These are phyloP conservation scores for Emergomyces orientalis DNA, from an alignment of 2,329 filamentous ascomycete species.

Conservation along the genomic window DNA sequence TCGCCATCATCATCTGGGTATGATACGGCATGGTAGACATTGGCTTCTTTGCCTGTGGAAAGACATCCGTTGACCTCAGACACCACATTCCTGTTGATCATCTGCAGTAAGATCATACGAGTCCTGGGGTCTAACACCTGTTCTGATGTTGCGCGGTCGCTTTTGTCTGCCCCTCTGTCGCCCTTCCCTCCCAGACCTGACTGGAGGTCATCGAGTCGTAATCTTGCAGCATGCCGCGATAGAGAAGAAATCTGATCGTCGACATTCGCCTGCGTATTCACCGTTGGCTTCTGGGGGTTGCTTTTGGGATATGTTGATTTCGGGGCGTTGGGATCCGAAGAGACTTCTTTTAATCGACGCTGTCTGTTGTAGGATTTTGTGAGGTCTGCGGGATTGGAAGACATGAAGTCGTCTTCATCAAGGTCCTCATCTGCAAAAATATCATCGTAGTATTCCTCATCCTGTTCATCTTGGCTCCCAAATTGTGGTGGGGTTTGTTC, in stretches of 20 bases:
- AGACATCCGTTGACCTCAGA: conserved; percentile 90
- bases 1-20: conserved; percentile 44
- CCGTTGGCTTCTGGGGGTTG: conserved; percentile 67
- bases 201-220: conserved; percentile 60
- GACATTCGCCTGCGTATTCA: conserved; percentile 69
- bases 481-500: conserved; percentile 27
- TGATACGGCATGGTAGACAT: conserved; percentile 85
- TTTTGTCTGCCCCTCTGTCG: conserved; percentile 56
- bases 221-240: conserved; percentile 74
- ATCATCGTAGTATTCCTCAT: conserved; percentile 55
- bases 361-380: conserved; percentile 87
- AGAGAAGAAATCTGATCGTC: conserved; percentile 85
- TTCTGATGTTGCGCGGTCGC: conserved; percentile 86
- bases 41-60: conserved; percentile 95
- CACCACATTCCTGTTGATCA: conserved; percentile 86
- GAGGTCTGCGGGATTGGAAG: conserved; percentile 55
- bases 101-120: conserved; percentile 87
- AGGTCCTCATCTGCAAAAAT: conserved; percentile 46
- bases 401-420: conserved; percentile 47
- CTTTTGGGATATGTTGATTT: conserved; percentile 55
- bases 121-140: conserved; percentile 91
- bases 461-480: conserved; percentile 42
- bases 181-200: conserved; percentile 44
- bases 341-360: conserved; percentile 52
- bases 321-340: conserved; percentile 40